Evolutionary conservation across 2,329 filamentous ascomycete genomes (phyloP), one percentile per base, ranked within the genome.

Genomic region (Neopestalotiopsis clavispora): DNA sequence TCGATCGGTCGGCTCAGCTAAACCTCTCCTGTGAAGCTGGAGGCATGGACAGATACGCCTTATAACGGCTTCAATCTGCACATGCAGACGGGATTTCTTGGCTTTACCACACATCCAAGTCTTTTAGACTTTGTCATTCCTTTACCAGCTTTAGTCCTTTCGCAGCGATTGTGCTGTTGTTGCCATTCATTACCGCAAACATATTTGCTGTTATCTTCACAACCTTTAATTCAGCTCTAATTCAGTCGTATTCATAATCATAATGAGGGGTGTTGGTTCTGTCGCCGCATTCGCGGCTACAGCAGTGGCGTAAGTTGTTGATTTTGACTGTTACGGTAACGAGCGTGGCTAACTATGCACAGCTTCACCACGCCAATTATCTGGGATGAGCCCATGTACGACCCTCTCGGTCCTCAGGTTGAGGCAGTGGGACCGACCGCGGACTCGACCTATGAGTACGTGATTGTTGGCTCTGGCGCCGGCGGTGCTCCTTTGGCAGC

Each of bases 381-480:
- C 45, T 66, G 64, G 64, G 64, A 66, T 40, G 64, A 66, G 64
- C 64, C 64, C 17, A 66, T 66, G 12, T 57, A 30, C 23, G 45
- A 56, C 32, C 64, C 64, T 23, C 45, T 66, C 9, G 64, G 64
- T 7, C 45, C 64, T 20, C 64, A 66, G 52, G 32, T 30, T 13
- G 20, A 23, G 9, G 28, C 64, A 10, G 30, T 28, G 38, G 65
- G 49, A 38, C 68, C 68, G 30, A 42, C 61, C 20, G 63, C 62
- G 42, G 67, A 68, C 67, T 69, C 67, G 62, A 73, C 75, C 20
- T 91, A 91, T 74, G 89, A 91, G 70, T 91, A 90, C 78, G 82
- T 91, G 49, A 83, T 91, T 10, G 86, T 91, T 42, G 89, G 89
- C n/a, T 89, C 87, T 14, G 89, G 89, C 4, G 82, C 88, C 9